Base-by-base conservation (phyloP, 768 basidiomycete species). In the Amanita thiersii region DNA sequence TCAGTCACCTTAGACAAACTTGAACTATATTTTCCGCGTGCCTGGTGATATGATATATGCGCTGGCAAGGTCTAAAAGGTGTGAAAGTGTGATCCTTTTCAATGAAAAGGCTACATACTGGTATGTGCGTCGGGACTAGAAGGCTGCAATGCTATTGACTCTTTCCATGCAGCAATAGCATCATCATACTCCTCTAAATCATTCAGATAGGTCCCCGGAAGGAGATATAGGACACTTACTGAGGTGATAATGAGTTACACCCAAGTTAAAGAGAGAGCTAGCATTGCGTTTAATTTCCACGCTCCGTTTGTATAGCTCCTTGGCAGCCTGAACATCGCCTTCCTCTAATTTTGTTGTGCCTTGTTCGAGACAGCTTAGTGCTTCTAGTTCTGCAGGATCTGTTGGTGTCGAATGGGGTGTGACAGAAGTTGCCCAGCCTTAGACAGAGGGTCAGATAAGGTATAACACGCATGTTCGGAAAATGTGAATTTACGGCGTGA, bases 191-290 rank as follows among this genome's bases (percentile, higher is more conserved):
- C 85, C 75, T 90, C 88, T 92, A 53, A 25, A 43, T 29, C 38
- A 43, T 32, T 47, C 43, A 36, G 34, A 46, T 29, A 36, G 43
- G 40, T 43, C 21, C 35, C 19, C 34, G 15, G 38, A 37, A 34
- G 35, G 23, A 51, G 50, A 51, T 49, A 37, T 34, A 37, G n/a
- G 47, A 6, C 40, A 69, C 79, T 44, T 56, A 90, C 87, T 89
- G 36, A 90, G 73, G 59, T 91, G 88, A 58, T 90, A 91, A 54
- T 87, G 81, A 3, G 89, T 88, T 21, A 91, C 89, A 31, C 89
- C 88, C 10, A 90, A 72, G 56, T 91, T 91, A 62, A 90, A 91
- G 28, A 91, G 70, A 9, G 84, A 80, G 57, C 82, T 86, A 7
- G 86, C 83, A 41, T 72, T 85, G 45, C 79, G 75, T 56, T 82